These are phyloP conservation scores for Acanthamoeba castellanii DNA, from an alignment of 208 protist genomes.

Conservation along the genomic window DNA sequence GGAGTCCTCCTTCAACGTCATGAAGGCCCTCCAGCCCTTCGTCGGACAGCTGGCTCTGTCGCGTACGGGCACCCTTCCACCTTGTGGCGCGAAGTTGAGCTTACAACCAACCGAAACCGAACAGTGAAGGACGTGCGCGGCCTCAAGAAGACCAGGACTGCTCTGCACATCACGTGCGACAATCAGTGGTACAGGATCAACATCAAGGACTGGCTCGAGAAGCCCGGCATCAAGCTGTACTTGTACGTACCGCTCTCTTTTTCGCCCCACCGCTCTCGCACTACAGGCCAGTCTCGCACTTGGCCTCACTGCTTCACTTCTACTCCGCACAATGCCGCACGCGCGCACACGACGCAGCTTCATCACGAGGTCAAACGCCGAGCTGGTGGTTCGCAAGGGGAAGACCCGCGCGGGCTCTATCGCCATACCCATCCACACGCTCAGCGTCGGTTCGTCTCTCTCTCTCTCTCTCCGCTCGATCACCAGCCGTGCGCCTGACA, in stretches of 20 bases:
- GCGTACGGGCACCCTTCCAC: not conserved
- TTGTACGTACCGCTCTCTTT: not conserved
- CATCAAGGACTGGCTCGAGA: slow-evolving; percentile 1
- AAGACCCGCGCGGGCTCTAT: not conserved
- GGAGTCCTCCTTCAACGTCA: not conserved
- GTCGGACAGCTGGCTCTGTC: not conserved
- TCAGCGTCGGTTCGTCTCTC: not conserved
- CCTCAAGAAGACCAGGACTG: not conserved
- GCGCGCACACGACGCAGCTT: not conserved
- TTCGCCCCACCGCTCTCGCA: not conserved
- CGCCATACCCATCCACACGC: not conserved
- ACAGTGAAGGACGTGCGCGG: slow-evolving; percentile 20
- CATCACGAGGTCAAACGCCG: slow-evolving; percentile 24
- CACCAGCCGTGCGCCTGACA: not conserved
- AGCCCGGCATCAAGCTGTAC: not conserved
- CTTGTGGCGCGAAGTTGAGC: not conserved
- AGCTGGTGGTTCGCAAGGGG: not conserved
- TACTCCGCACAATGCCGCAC: not conserved
- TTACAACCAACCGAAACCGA: not conserved
- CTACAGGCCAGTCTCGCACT: not conserved
- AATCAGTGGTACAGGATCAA: slow-evolving; percentile 17
- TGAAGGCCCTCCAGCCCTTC: slow-evolving; percentile 16
- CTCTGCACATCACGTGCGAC: not conserved
- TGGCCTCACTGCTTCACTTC: not conserved
- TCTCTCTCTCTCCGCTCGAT: not conserved